Conservation (phyloP, 2,329 filamentous ascomycete genomes). For the Trichoderma pleuroti region DNA sequence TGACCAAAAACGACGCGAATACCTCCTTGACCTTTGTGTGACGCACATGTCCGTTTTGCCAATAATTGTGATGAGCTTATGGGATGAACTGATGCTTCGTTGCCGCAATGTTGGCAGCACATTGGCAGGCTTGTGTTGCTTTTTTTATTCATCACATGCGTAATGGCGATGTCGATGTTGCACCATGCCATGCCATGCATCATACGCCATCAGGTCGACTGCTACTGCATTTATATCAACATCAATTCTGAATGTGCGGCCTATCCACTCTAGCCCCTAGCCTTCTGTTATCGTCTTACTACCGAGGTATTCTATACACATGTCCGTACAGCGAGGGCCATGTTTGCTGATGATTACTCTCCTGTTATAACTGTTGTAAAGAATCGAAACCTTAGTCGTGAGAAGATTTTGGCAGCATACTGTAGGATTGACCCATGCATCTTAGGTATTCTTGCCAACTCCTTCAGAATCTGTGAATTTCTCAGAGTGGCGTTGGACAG, state of each 20-base stretch:
- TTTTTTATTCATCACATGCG: not conserved
- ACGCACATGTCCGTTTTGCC: not conserved
- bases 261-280: not conserved
- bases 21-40: not conserved
- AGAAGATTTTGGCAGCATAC: not conserved
- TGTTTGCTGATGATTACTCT: not conserved
- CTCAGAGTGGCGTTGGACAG: not conserved
- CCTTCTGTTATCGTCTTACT: not conserved
- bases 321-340: not conserved
- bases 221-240: not conserved
- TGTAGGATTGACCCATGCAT: not conserved
- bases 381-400: not conserved
- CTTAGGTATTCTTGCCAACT: not conserved
- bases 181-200: not conserved
- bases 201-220: not conserved
- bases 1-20: constrained; percentile 18
- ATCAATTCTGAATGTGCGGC: not conserved
- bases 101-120: not conserved
- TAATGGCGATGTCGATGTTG: not conserved
- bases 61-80: not conserved
- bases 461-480: not conserved
- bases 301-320: not conserved
- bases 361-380: not conserved
- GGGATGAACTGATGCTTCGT: not conserved
- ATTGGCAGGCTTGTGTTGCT: not conserved